phyloP scores from a whole-genome alignment of 345 rosid genomes.

The Citrus medica region DNA sequence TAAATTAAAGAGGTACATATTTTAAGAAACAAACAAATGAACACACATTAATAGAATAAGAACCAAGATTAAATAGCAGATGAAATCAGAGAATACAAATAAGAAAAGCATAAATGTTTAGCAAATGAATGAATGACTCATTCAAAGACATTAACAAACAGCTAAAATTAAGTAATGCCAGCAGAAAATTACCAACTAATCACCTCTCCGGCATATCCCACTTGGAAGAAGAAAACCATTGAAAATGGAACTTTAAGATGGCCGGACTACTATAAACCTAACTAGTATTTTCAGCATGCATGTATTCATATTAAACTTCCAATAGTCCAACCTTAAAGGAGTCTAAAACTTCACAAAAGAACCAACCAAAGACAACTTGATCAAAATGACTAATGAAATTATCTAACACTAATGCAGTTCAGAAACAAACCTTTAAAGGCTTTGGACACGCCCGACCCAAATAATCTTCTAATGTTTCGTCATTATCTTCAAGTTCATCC shows the following conservation, averaged over 20 bases:
- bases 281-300: not conserved
- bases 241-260: not conserved
- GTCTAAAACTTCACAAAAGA: not conserved
- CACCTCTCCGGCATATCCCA: not conserved
- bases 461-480: conserved; percentile 74
- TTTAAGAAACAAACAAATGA: no score
- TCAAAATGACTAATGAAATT: not conserved
- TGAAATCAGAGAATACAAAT: no score
- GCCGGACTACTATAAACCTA: no score
- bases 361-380: not conserved
- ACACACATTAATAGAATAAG: not conserved
- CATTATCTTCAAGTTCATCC: conserved; percentile 80
- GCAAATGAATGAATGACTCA: no score
- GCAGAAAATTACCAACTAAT: not conserved
- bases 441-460: conserved; percentile 61
- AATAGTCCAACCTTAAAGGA: not conserved
- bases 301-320: not conserved
- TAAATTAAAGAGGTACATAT: no score
- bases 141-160: not conserved
- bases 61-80: not conserved
- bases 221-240: not conserved
- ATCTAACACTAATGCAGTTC: not conserved
- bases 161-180: not conserved
- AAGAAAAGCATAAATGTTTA: no score
- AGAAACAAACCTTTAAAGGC: conserved; percentile 62